Conservation (phyloP, 352 stramenopile species). For the Halophytophthora polymorphica region DNA sequence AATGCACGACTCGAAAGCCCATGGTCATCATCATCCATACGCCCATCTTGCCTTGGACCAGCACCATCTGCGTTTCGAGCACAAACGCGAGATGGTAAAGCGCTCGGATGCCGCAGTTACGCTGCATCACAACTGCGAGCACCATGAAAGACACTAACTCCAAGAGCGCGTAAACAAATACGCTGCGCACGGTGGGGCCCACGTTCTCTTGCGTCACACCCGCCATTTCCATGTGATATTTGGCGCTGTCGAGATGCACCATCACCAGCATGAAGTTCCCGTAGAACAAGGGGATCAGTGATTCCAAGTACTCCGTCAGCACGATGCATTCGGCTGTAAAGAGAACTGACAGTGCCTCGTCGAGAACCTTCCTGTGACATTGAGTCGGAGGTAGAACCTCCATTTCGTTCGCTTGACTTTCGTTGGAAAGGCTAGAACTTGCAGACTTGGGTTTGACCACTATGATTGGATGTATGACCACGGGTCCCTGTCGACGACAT, state of each 20-base stretch:
- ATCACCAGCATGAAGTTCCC: constrained; percentile 14
- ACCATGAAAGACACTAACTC: constrained; percentile 27
- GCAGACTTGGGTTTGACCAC: no score
- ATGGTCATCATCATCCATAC: constrained; percentile 24
- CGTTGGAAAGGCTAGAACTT: background rate
- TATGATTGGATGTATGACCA: background rate
- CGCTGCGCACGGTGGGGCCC: constrained; percentile 2
- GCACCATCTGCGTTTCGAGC: constrained; percentile 24
- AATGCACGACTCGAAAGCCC: constrained; percentile 22
- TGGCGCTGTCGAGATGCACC: constrained; percentile 18
- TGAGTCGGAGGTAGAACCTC: no score
- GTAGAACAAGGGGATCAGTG: constrained; percentile 30
- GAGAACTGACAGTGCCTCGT: constrained; percentile 18
- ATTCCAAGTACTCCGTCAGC: constrained; percentile 40
- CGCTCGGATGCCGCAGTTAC: constrained; percentile 13
- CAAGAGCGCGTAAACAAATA: constrained; percentile 22
- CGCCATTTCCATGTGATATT: constrained; percentile 32
- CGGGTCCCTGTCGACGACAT: background rate
- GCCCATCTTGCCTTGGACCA: constrained; percentile 21
- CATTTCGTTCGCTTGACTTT: background rate
- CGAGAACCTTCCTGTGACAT: constrained; percentile 2
- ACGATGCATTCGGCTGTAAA: constrained; percentile 37
- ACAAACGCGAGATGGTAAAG: constrained; percentile 35
- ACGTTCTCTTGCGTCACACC: constrained; percentile 8
- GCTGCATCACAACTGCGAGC: constrained; percentile 11